These are phyloP conservation scores for Dipodascus albidus DNA, from an alignment of 805 yeast species.

Conservation along the genomic window DNA sequence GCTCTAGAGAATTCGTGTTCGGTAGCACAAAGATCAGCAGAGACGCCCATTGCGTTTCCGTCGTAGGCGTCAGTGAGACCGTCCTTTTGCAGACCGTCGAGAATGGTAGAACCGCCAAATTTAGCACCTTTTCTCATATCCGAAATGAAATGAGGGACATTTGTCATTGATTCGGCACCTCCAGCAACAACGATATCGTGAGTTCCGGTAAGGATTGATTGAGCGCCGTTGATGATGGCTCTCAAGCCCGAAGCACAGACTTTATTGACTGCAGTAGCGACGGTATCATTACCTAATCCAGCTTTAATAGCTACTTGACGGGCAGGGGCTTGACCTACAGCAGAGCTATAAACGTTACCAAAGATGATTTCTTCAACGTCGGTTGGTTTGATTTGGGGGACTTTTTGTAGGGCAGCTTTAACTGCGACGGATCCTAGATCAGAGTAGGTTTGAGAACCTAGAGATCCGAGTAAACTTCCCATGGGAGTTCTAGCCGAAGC, in stretches of 20 bases:
- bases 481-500: slow-evolving; percentile 90
- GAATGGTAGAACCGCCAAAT: slow-evolving; percentile 68
- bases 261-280: slow-evolving; percentile 88
- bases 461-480: slow-evolving; percentile 84
- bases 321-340: slow-evolving; percentile 95
- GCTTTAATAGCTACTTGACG: slow-evolving; percentile 92
- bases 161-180: slow-evolving; percentile 97
- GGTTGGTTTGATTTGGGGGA: slow-evolving; percentile 55
- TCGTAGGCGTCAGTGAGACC: slow-evolving; percentile 91
- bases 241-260: slow-evolving; percentile 97
- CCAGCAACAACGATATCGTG: slow-evolving; percentile 94
- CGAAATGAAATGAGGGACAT: slow-evolving; percentile 87
- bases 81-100: slow-evolving; percentile 88
- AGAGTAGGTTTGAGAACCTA: slow-evolving; percentile 62
- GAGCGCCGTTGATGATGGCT: slow-evolving; percentile 83
- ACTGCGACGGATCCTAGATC: slow-evolving; percentile 93
- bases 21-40: slow-evolving; percentile 92
- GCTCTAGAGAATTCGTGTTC: slow-evolving; percentile 72
- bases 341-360: slow-evolving; percentile 89
- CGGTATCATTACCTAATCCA: slow-evolving; percentile 68
- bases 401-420: slow-evolving; percentile 65
- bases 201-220: slow-evolving; percentile 73
- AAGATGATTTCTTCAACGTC: slow-evolving; percentile 83
- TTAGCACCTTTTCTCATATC: slow-evolving; percentile 79
- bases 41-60: slow-evolving; percentile 85